Evolutionary conservation across 2,329 filamentous ascomycete species (phyloP), one percentile per base, ranked within the genome.

Genomic region (Botrytis paeoniae): DNA sequence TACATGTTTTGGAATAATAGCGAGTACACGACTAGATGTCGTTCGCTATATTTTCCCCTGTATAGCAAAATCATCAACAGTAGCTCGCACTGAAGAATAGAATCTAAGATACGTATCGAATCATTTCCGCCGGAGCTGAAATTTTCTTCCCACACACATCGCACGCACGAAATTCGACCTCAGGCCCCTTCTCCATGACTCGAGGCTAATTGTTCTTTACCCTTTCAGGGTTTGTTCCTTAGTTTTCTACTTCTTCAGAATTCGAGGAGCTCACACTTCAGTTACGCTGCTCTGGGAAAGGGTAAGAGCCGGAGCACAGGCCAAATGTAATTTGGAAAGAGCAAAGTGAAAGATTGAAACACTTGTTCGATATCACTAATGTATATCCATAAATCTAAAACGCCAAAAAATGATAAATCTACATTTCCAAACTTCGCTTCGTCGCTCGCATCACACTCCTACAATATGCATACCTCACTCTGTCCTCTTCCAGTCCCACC

Each of bases 401-500:
- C 25, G 25, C 48, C 5, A 51, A 25, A 51, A n/a, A 51, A n/a
- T 6, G 12, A 51, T 9, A 18, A 8, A n/a, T 32, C 20, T 59
- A 74, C 68, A 80, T 80, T 65, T 78, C 76, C 57, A 77, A 68
- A 63, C 79, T 80, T 64, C 79, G 70, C 76, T 88, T 87, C 2
- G 91, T 89, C 37, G 91, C 89, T 80, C 93, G 90, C 70, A 91
- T 85, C 20, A 94, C 87, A 3, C 92, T 92, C 77, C 88, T 87
- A 3, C 89, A 86, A 37, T 93, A 86, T 0, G 87, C 87, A 45
- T 90, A 90, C 77, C 92, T 87, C 20, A 93, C 88, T 14, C 87
- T 84, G 45, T 91, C 91, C 79, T 95, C 92, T 81, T 95, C 93
- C 10, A 96, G 83, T 16, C 91, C 89, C 79, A 93, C 81, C 73